Percentiles rank a stretch among this genome's conserved stretches.
Conservation (phyloP, 305 asterid species). For the Plantago rigida region DNA sequence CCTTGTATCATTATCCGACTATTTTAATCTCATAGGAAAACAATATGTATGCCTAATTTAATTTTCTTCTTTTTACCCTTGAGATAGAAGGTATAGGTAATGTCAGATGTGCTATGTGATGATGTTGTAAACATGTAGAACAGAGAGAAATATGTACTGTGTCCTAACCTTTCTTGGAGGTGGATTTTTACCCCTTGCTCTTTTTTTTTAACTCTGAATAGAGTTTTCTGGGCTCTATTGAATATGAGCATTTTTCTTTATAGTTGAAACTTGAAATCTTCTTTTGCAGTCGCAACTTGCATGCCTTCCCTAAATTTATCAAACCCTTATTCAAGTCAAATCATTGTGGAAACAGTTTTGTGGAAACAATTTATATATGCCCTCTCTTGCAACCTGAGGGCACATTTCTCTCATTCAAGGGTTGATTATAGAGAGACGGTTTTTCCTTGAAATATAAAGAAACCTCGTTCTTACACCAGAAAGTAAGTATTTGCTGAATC, state of each 20-base stretch:
- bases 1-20: slow-evolving; percentile 40
- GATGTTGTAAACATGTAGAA: slow-evolving; percentile 5
- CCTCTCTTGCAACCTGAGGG: too few species aligned
- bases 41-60: slow-evolving; percentile 24
- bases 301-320: too few species aligned
- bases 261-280: too few species aligned
- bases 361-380: too few species aligned
- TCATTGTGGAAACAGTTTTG: too few species aligned
- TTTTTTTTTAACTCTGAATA: neutral
- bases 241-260: neutral
- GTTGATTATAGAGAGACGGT: too few species aligned
- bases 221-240: neutral
- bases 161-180: slow-evolving; percentile 1
- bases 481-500: too few species aligned
- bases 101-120: slow-evolving; percentile 16
- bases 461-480: too few species aligned
- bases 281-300: too few species aligned
- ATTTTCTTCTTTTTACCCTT: slow-evolving; percentile 12
- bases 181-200: neutral
- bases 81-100: slow-evolving; percentile 27
- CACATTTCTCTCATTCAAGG: too few species aligned
- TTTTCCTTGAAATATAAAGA: too few species aligned
- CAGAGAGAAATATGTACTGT: neutral
- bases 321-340: too few species aligned
- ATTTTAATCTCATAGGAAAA: slow-evolving; percentile 45